Conservation (phyloP, 441 rosid species). For the Erodium moschatum region DNA sequence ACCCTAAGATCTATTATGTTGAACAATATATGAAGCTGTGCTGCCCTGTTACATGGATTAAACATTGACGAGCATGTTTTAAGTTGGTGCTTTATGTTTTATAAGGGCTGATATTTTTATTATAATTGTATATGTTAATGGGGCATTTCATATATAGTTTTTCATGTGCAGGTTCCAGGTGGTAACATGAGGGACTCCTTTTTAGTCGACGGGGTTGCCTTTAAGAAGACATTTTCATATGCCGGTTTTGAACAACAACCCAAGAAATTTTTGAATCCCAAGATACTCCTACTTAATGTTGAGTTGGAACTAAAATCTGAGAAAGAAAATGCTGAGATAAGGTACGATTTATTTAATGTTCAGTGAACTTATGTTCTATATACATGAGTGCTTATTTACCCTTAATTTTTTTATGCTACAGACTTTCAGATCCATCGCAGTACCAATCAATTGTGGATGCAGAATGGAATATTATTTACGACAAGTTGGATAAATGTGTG, state of each 20-base stretch:
- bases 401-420: constrained; percentile 25
- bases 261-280: constrained; percentile 74
- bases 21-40: background rate
- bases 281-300: constrained; percentile 71
- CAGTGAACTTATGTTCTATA: background rate
- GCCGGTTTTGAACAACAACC: constrained; percentile 99
- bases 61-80: background rate
- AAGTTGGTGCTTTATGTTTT: background rate
- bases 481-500: constrained; percentile 91
- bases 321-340: constrained; percentile 98
- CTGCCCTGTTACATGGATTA: background rate
- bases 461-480: constrained; percentile 98
- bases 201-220: constrained; percentile 94
- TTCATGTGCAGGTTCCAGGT: constrained; percentile 74
- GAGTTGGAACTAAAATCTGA: constrained; percentile 96
- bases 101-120: background rate
- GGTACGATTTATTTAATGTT: constrained; percentile 33
- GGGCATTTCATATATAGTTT: background rate
- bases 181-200: constrained; percentile 95
- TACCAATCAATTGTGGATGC: constrained; percentile 99
- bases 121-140: background rate
- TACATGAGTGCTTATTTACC: constrained; percentile 7
- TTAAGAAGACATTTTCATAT: constrained; percentile 94
- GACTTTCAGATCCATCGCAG: constrained; percentile 89
- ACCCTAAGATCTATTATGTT: too few species aligned